Evolutionary conservation across 495 filamentous ascomycete genomes (phyloP).

Genomic region (Neohortaea acidophila): DNA sequence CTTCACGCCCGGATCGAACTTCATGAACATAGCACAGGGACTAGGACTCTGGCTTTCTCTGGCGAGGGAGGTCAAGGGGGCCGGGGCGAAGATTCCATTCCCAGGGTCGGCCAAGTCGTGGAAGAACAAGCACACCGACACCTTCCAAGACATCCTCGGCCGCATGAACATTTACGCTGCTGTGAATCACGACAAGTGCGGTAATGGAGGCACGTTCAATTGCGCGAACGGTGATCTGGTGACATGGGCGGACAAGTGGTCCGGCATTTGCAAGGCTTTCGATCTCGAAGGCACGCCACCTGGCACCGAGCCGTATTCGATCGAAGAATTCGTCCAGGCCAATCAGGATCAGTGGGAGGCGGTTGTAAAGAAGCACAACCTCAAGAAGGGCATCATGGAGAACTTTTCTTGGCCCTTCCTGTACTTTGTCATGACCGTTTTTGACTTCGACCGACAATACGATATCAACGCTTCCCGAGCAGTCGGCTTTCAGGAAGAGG

Average conservation of each 20-base stretch:
- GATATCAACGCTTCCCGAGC: constrained; percentile 8
- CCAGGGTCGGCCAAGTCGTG: constrained; percentile 25
- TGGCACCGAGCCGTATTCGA: neutral
- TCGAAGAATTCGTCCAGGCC: constrained; percentile 12
- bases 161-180: constrained; percentile 29
- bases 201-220: constrained; percentile 24
- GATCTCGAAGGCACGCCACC: constrained; percentile 23
- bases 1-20: constrained; percentile 29
- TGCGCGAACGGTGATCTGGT: constrained; percentile 22
- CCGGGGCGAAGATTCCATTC: constrained; percentile 24
- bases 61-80: constrained; percentile 24
- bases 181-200: constrained; percentile 14
- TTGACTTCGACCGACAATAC: constrained; percentile 14
- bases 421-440: constrained; percentile 5
- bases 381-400: constrained; percentile 8
- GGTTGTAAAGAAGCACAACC: constrained; percentile 2
- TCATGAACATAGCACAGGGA: constrained; percentile 30
- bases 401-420: constrained; percentile 10
- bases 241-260: constrained; percentile 28
- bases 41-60: constrained; percentile 30
- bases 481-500: constrained; percentile 15
- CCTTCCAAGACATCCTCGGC: constrained; percentile 31
- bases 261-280: constrained; percentile 27
- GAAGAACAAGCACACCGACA: constrained; percentile 22
- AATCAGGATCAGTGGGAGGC: constrained; percentile 6